Evolutionary conservation across 129 eudicot species (phyloP).

Genomic region (Artemisia argyi): DNA sequence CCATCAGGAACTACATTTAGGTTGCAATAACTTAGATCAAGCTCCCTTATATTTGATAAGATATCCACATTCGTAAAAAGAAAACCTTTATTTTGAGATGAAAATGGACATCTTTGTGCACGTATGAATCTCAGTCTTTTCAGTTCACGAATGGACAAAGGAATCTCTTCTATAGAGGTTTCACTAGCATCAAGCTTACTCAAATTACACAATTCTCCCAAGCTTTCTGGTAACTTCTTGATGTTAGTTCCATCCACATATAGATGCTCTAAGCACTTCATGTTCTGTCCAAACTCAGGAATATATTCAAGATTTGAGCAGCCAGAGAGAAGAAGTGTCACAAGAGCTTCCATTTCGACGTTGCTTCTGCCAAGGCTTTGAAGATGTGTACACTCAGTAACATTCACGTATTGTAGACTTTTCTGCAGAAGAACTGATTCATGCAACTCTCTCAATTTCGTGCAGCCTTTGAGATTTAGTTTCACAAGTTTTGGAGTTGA

Average conservation of each 20-base stretch:
- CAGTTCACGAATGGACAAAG: conserved; percentile 4
- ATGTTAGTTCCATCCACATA: conserved; percentile 21
- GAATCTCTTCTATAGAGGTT: conserved; percentile 19
- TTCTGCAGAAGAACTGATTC: conserved; percentile 20
- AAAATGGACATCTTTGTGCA: conserved; percentile 12
- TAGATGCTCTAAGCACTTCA: conserved; percentile 10
- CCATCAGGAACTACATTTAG: conserved; percentile 20
- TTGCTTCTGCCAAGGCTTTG: conserved; percentile 14
- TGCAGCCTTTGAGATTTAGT: conserved; percentile 27
- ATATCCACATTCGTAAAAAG: not conserved
- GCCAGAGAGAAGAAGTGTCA: conserved; percentile 22
- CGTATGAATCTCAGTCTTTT: conserved; percentile 18
- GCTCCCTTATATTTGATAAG: conserved; percentile 5
- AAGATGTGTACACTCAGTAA: conserved; percentile 22
- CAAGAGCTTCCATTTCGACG: conserved; percentile 28
- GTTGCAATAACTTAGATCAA: conserved; percentile 23
- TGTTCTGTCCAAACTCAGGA: conserved; percentile 20
- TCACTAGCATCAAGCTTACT: conserved; percentile 21
- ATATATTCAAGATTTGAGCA: conserved; percentile 24
- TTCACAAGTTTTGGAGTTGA: conserved; percentile 17
- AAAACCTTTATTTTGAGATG: conserved; percentile 1
- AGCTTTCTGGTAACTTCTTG: conserved; percentile 24
- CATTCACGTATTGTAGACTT: conserved; percentile 17
- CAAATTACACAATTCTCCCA: conserved; percentile 14
- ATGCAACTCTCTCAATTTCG: conserved; percentile 17